Evolutionary conservation across 805 yeast species (phyloP).

Genomic region (Isabelozyma pseudorhagii): DNA sequence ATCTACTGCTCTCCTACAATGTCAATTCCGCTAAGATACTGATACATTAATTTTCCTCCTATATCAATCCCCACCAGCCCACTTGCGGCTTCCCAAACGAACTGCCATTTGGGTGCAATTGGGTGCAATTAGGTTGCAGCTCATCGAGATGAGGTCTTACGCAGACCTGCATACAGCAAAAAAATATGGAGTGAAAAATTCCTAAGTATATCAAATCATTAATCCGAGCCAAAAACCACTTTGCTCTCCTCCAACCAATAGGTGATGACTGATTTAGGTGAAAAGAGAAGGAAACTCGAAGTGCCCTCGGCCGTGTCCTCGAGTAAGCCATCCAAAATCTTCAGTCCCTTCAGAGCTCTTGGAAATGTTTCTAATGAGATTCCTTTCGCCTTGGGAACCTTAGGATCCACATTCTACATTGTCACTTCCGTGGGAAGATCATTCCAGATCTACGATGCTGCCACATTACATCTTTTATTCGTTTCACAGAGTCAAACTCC

Average conservation of each 20-base stretch:
- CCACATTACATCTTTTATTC: constrained; percentile 78
- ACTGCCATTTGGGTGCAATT: not conserved
- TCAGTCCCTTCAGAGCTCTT: constrained; percentile 79
- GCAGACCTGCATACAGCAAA: not conserved
- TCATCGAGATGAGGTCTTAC: not conserved
- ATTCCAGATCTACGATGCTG: constrained; percentile 91
- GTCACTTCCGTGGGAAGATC: constrained; percentile 88
- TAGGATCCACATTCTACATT: constrained; percentile 83
- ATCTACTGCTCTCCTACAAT: no score
- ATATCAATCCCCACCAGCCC: no score
- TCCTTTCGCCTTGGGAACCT: constrained; percentile 85
- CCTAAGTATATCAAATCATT: not conserved
- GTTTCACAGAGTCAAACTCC: constrained; percentile 80
- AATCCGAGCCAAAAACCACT: not conserved
- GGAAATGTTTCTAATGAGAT: constrained; percentile 86
- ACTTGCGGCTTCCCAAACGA: no score
- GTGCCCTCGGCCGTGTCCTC: not conserved
- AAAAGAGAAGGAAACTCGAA: constrained; percentile 32
- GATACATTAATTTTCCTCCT: no score
- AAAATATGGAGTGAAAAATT: not conserved
- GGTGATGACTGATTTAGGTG: constrained; percentile 21
- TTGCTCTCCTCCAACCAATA: not conserved
- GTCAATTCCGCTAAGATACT: no score
- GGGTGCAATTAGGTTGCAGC: not conserved
- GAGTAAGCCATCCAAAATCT: constrained; percentile 42